Percentiles rank a stretch among this genome's conserved stretches.
Evolutionary conservation across 2,329 filamentous ascomycete species (phyloP).

Genomic region (Epichloe sibirici): DNA sequence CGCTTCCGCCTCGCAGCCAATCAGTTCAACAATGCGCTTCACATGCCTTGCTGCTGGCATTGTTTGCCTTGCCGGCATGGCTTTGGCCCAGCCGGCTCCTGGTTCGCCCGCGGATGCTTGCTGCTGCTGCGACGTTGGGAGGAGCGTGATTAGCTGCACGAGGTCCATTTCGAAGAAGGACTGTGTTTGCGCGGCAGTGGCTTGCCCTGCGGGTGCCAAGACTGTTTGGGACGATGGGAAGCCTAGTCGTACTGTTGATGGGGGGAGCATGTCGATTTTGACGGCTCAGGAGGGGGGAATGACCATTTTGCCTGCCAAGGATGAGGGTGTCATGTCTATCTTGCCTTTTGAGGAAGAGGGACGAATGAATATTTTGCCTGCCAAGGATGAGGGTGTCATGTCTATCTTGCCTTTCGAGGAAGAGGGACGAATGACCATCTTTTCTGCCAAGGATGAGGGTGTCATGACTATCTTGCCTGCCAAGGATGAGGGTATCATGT

Average conservation of each 20-base stretch:
- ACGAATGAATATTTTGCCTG: fast-evolving
- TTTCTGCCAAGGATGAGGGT: not conserved
- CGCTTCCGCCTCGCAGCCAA: not conserved
- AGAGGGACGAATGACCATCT: no score
- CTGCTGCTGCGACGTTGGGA: slow-evolving; percentile 22
- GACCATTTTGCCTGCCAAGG: not conserved
- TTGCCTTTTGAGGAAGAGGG: no score
- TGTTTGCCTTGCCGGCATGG: slow-evolving; percentile 3
- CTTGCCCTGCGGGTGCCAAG: slow-evolving; percentile 13
- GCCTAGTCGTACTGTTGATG: not conserved
- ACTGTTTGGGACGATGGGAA: slow-evolving; percentile 7
- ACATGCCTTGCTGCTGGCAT: slow-evolving; percentile 9
- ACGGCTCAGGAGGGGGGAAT: no score
- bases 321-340: not conserved
- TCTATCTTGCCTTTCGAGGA: no score
- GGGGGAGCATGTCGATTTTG: not conserved
- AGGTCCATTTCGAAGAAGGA: slow-evolving; percentile 7
- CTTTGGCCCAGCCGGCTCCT: not conserved
- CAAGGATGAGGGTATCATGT: not conserved
- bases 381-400: no score
- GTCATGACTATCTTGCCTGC: not conserved
- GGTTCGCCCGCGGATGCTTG: slow-evolving; percentile 11
- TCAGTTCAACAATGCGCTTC: slow-evolving; percentile 13
- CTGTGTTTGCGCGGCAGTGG: slow-evolving; percentile 17
- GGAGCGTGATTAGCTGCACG: slow-evolving; percentile 15